These are phyloP conservation scores for Solioccasus polychromus DNA, from an alignment of 768 basidiomycete genomes.

Conservation along the genomic window DNA sequence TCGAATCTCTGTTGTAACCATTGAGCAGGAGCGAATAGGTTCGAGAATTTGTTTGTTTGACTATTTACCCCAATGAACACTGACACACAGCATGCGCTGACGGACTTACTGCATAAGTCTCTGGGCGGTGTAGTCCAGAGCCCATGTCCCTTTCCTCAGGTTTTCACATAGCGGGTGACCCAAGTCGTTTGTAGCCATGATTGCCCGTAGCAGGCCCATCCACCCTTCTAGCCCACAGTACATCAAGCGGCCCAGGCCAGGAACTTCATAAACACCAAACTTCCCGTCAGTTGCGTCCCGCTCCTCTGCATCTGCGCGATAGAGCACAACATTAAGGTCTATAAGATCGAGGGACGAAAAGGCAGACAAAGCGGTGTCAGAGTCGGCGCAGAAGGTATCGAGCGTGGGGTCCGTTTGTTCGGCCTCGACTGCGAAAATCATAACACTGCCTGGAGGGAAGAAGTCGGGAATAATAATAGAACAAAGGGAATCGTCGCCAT, in stretches of 20 bases:
- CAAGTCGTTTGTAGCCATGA: slow-evolving; percentile 89
- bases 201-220: slow-evolving; percentile 84
- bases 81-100: not conserved
- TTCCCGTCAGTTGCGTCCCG: slow-evolving; percentile 80
- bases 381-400: slow-evolving; percentile 69
- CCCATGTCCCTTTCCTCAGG: slow-evolving; percentile 86
- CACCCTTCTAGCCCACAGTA: slow-evolving; percentile 98
- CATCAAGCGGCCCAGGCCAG: slow-evolving; percentile 66
- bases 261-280: slow-evolving; percentile 81
- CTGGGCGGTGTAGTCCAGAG: slow-evolving; percentile 79
- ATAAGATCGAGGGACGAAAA: slow-evolving; percentile 75
- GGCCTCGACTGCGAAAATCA: slow-evolving; percentile 87
- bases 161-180: slow-evolving; percentile 90
- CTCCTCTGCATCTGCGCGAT: slow-evolving; percentile 90
- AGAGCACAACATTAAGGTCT: slow-evolving; percentile 84
- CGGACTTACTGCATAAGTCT: slow-evolving; percentile 66
- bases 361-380: slow-evolving; percentile 69
- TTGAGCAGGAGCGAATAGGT: slow-evolving; percentile 62
- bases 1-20: slow-evolving; percentile 94
- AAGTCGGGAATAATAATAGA: slow-evolving; percentile 81
- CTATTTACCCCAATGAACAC: slow-evolving; percentile 34
- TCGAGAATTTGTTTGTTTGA: slow-evolving; percentile 61
- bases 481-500: slow-evolving; percentile 64
- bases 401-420: slow-evolving; percentile 68
- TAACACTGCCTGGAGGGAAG: slow-evolving; percentile 95